Evolutionary conservation across 2,329 filamentous ascomycete genomes (phyloP).

Genomic region (Dactylellina drechsleri): DNA sequence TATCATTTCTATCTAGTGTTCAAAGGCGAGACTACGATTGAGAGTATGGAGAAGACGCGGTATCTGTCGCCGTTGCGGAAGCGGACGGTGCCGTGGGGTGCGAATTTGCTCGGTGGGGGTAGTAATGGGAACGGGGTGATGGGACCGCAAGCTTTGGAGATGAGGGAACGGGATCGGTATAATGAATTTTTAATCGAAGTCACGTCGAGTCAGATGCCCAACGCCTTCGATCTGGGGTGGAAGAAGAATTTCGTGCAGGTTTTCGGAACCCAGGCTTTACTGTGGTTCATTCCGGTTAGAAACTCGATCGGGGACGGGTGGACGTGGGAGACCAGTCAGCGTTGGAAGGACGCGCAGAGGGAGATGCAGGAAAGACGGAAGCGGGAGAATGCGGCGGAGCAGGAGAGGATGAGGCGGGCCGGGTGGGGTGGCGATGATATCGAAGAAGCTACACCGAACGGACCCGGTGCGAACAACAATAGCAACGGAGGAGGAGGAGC

Average conservation of each 20-base stretch:
- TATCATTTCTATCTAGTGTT: constrained; percentile 89
- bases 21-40: constrained; percentile 89
- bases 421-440: constrained; percentile 47
- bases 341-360: constrained; percentile 77
- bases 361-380: constrained; percentile 67
- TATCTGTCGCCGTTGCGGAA: constrained; percentile 78
- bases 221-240: constrained; percentile 91
- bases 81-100: constrained; percentile 56
- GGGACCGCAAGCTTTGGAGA: constrained; percentile 68
- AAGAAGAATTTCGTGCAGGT: constrained; percentile 81
- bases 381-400: constrained; percentile 74
- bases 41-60: constrained; percentile 93
- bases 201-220: constrained; percentile 86
- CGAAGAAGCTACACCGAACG: constrained; percentile 49
- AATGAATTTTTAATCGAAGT: constrained; percentile 87
- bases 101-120: constrained; percentile 60
- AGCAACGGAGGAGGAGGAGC: too few species aligned
- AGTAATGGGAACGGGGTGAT: constrained; percentile 57
- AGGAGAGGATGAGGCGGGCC: constrained; percentile 66
- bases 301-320: constrained; percentile 93
- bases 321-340: constrained; percentile 86
- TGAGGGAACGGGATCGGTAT: constrained; percentile 74
- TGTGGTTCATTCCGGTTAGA: constrained; percentile 83
- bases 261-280: constrained; percentile 76
- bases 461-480: not conserved